Evolutionary conservation across 768 basidiomycete species (phyloP).

Genomic region (Suillus subaureus): DNA sequence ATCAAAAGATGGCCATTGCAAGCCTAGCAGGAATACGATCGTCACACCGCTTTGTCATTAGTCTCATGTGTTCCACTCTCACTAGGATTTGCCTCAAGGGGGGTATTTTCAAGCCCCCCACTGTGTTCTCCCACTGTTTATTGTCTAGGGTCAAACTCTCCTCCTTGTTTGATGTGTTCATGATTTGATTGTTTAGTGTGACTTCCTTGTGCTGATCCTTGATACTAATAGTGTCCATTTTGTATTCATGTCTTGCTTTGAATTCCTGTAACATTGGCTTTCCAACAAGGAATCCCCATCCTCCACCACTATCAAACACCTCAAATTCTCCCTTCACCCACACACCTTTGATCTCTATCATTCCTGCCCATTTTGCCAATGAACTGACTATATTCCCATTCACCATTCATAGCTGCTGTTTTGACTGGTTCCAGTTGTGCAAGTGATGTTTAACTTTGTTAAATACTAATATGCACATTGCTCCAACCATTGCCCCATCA

Average conservation of each 20-base stretch:
- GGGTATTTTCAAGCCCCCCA: too few relatives aligned
- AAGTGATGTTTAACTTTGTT: slow-evolving; percentile 11
- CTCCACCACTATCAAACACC: slow-evolving; percentile 24
- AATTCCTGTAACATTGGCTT: slow-evolving; percentile 29
- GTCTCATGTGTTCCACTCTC: too few relatives aligned
- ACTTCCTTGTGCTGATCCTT: accelerated
- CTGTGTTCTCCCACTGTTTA: too few relatives aligned
- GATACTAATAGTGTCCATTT: not conserved
- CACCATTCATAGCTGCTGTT: slow-evolving; percentile 32
- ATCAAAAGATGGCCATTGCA: too few relatives aligned
- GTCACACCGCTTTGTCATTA: not conserved
- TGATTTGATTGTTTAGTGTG: not conserved
- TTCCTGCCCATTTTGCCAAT: slow-evolving; percentile 13
- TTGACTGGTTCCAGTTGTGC: slow-evolving; percentile 16
- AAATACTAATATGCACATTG: slow-evolving; percentile 22
- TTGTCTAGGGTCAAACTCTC: too few relatives aligned
- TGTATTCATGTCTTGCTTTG: slow-evolving; percentile 28
- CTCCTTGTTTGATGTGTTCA: not conserved
- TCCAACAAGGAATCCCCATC: slow-evolving; percentile 33
- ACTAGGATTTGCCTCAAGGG: too few relatives aligned
- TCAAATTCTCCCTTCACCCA: slow-evolving; percentile 6
- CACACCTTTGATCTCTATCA: not conserved
- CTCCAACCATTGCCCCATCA: slow-evolving; percentile 34
- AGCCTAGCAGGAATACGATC: too few relatives aligned
- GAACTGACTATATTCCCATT: slow-evolving; percentile 22